A percentile compares a stretch with the other conserved stretches of the same genome.
These are phyloP conservation scores for Neurospora sp. DNA, from an alignment of 495 filamentous ascomycete species.

Conservation along the genomic window DNA sequence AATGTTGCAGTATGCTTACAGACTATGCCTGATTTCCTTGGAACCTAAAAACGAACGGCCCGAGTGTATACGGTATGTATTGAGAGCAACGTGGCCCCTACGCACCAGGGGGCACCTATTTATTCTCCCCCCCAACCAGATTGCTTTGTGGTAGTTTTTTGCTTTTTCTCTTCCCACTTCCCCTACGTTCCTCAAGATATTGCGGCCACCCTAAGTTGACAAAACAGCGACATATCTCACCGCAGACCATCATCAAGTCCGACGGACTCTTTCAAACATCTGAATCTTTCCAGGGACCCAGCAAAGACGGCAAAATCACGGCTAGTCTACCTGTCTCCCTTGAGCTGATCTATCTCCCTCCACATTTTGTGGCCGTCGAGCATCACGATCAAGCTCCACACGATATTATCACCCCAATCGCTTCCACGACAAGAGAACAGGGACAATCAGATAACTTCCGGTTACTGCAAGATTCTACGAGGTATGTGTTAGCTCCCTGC, in stretches of 20 bases:
- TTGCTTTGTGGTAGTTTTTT: neutral
- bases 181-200: no score
- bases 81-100: neutral
- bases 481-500: neutral
- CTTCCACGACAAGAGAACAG: neutral
- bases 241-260: no score
- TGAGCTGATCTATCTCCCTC: neutral
- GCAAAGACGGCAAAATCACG: neutral
- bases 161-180: no score
- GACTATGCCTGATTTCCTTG: no score
- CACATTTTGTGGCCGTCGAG: neutral
- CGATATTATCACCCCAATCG: neutral
- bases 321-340: neutral
- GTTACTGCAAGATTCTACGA: neutral
- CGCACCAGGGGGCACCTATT: neutral
- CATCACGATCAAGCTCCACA: neutral
- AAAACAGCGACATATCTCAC: no score
- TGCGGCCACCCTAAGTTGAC: no score
- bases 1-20: no score
- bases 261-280: neutral
- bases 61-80: no score
- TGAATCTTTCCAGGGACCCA: neutral
- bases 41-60: no score
- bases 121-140: neutral
- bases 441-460: neutral